phyloP scores from a whole-genome alignment of 106 monocot genomes.

The Acanthochlamys bracteata region DNA sequence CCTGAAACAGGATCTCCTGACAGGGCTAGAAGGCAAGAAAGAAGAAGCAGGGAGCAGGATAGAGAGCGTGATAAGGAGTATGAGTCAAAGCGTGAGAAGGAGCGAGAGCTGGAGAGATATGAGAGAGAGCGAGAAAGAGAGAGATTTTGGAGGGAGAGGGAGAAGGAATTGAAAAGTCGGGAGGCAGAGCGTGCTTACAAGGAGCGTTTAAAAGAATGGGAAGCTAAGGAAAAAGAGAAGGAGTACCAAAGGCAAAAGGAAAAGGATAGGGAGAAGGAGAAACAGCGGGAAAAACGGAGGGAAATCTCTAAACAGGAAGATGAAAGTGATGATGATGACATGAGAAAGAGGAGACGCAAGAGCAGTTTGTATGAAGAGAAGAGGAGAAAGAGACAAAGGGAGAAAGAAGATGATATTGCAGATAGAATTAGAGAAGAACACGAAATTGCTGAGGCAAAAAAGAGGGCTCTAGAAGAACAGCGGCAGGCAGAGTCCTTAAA shows the following conservation, averaged over 20 bases:
- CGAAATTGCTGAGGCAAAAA: conserved; percentile 75
- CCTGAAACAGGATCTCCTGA: conserved; percentile 55
- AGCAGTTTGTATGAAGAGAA: conserved; percentile 57
- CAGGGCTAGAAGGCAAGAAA: conserved; percentile 41
- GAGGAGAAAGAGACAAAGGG: conserved; percentile 69
- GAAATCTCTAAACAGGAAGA: conserved; percentile 76
- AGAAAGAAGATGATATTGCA: conserved; percentile 77
- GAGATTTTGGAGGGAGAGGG: conserved; percentile 71
- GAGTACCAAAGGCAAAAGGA: conserved; percentile 60
- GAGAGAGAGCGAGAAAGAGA: conserved; percentile 78
- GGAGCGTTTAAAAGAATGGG: conserved; percentile 88
- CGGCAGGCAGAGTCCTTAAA: conserved; percentile 24
- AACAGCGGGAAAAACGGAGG: conserved; percentile 56
- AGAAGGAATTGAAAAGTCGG: conserved; percentile 55
- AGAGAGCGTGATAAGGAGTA: conserved; percentile 70
- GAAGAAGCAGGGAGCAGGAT: conserved; percentile 58
- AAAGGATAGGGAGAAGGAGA: conserved; percentile 79
- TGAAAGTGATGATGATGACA: conserved; percentile 80
- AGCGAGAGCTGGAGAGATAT: conserved; percentile 71
- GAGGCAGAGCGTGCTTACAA: conserved; percentile 69
- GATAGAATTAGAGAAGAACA: conserved; percentile 78
- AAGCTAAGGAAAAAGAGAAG: conserved; percentile 84
- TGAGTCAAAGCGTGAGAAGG: conserved; percentile 60
- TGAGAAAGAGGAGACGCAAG: conserved; percentile 54
- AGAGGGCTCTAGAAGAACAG: conserved; percentile 55